Base-by-base conservation (phyloP, 1,139 yeast species). In the Candida sp. region DNA sequence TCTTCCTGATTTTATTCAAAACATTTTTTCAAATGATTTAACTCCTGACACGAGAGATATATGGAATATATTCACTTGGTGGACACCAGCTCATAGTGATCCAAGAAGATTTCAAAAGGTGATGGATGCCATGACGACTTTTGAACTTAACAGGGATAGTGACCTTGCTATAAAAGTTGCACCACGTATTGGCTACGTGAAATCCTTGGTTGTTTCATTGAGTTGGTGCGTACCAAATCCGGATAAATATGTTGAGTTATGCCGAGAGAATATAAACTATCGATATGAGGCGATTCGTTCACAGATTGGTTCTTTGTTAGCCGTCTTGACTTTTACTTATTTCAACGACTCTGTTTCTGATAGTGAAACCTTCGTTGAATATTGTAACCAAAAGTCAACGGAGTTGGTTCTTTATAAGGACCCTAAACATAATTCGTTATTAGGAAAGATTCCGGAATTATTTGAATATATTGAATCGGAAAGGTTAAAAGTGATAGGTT, bases 31-130 rank as follows among this genome's bases (percentile, higher is more conserved):
- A 3, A 67, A 74, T 35, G 89, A 85, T 45, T 64, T 93, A 46
- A 79, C 89, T 1, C 95, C 91, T 3, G 96, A 91, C 37, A 86
- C 85, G 5, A 66, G 78, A 39, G 79, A 77, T 19, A 82, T 87
- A 41, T 93, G 99, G 98, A 74, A 74, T 40, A 77, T 89, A 0
- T 80, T 88, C 46, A 70, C 86, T 4, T 82, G 90, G 84, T 83
- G 90, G 86, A 57, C 83, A 1, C 87, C 91, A 0, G 62, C 82
- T 3, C 80, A 80, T 52, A 67, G 77, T 29, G 96, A 88, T 61
- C 57, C 76, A 42, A 75, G 96, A 56, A 73, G 97, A 49, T 76
- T 82, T 48, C 81, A 84, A 11, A 69, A 74, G 6, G 60, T 89
- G 5, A 65, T 75, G 15, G 59, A 66, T 22, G 66, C 71, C 25